Evolutionary conservation across 768 basidiomycete species (phyloP).

Genomic region (Leccinum imitatum): DNA sequence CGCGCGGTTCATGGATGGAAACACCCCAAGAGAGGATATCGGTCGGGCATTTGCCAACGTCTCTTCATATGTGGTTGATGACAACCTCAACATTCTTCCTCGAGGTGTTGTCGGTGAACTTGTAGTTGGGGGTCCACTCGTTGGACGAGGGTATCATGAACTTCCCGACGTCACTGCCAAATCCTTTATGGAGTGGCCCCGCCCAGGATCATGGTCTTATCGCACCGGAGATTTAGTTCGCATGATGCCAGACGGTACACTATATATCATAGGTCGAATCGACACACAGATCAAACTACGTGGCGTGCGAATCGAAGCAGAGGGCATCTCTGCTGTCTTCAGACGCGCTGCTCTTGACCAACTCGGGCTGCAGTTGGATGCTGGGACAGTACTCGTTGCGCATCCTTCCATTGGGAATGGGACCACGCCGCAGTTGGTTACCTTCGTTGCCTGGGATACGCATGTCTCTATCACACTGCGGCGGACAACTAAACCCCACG

Average conservation of each 20-base stretch:
- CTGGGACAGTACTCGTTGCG: slow-evolving; percentile 41
- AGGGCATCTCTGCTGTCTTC: slow-evolving; percentile 48
- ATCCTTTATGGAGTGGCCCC: slow-evolving; percentile 47
- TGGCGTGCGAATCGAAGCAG: slow-evolving; percentile 54
- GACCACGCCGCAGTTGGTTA: slow-evolving; percentile 37
- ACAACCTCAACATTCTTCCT: slow-evolving; percentile 41
- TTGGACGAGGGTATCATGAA: slow-evolving; percentile 50
- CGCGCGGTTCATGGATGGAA: slow-evolving; percentile 41
- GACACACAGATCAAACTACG: slow-evolving; percentile 53
- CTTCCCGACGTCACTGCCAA: slow-evolving; percentile 44
- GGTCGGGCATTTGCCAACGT: slow-evolving; percentile 40
- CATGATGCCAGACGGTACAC: slow-evolving; percentile 48
- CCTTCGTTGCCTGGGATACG: slow-evolving; percentile 45
- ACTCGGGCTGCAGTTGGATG: slow-evolving; percentile 34
- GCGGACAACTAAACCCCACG: slow-evolving; percentile 33
- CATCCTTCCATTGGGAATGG: slow-evolving; percentile 44
- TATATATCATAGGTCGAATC: slow-evolving; percentile 51
- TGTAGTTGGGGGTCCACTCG: slow-evolving; percentile 48
- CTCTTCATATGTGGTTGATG: slow-evolving; percentile 42
- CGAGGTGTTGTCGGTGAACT: slow-evolving; percentile 48
- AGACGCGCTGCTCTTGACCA: slow-evolving; percentile 17
- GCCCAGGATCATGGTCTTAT: slow-evolving; percentile 42
- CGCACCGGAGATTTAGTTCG: slow-evolving; percentile 51
- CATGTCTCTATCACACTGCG: slow-evolving; percentile 37
- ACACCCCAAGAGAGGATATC: slow-evolving; percentile 43